Percentiles rank a stretch among this genome's conserved stretches.
phyloP scores from a whole-genome alignment of 108 stramenopile genomes.

The Cyclotella atomus region DNA sequence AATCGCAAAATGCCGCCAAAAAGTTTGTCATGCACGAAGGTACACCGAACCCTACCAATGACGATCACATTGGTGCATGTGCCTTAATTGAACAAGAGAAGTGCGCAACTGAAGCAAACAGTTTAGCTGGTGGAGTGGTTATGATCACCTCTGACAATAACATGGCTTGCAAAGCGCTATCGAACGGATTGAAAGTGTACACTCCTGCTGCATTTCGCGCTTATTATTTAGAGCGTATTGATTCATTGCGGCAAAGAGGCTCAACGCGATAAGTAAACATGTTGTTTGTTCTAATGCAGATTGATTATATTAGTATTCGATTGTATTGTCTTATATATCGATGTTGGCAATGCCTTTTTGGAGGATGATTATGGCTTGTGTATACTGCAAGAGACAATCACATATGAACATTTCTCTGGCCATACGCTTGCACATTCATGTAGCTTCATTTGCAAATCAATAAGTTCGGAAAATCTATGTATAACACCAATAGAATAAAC shows the following conservation, averaged over 20 bases:
- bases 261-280: too few relatives aligned
- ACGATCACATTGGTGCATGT: constrained; percentile 25
- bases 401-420: too few relatives aligned
- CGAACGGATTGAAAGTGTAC: constrained; percentile 24
- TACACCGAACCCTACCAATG: neutral
- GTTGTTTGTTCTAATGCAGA: too few relatives aligned
- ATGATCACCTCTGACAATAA: constrained; percentile 20
- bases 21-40: constrained; percentile 2
- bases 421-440: too few relatives aligned
- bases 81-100: constrained; percentile 11
- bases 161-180: constrained; percentile 28
- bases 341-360: too few relatives aligned
- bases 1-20: constrained; percentile 1
- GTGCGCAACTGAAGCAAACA: neutral
- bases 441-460: too few relatives aligned
- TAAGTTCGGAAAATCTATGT: too few relatives aligned
- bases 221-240: constrained; percentile 19
- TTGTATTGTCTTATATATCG: too few relatives aligned
- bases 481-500: too few relatives aligned
- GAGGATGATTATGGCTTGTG: too few relatives aligned
- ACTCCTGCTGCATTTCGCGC: constrained; percentile 15
- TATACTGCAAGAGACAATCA: too few relatives aligned
- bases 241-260: constrained; percentile 16
- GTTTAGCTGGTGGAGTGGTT: constrained; percentile 18
- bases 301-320: too few relatives aligned